Base-by-base conservation (phyloP, 345 rosid species). In the Erodium maritimum region DNA sequence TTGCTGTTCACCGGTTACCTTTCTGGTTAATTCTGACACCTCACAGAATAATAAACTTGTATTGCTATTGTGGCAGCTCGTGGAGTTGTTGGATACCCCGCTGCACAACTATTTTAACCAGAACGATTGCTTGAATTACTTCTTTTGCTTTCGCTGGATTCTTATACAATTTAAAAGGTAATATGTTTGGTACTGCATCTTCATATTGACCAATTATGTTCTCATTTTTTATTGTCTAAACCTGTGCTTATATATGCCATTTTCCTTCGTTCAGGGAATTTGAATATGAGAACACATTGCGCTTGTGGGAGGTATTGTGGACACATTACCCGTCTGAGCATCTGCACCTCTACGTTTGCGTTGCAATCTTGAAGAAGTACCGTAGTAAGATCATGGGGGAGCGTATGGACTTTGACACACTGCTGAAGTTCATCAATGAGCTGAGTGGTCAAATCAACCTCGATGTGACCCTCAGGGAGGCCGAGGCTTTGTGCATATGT, bases 101-200 rank as follows among this genome's bases (percentile, higher is more conserved):
- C 72, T 94, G 81, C 95, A 90, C 57, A 79, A 81, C 74, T 87
- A 94, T 73, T 90, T 90, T 68, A 75, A 72, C 81, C 89, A 90
- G 81, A 87, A 90, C 58, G 97, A 94, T 55, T 94, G 99, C 79
- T 77, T 94, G 88, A 94, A 90, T 79, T 94, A 83, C 71, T 94
- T 94, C 91, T 90, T 94, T 73, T 94, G 99, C 69, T 94, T 94
- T 78, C 99, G 97, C 74, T 94, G 99, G 99, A 63, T 87, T 71
- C 77, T 94, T 23, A 87, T 90, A 60, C 97, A 90, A 69, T 94
- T 94, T 67, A 93, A 90, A 76, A 90, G 99, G 99, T 93, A 17
- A 66, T 76, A 45, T 60, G 21, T 18, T 50, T 58, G 17, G 37
- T 29, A 29, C 12, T n/a, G 19, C 48, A 22, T 19, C 24, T 22